phyloP scores from a whole-genome alignment of 805 yeast genomes.

The Candida ovalis region DNA sequence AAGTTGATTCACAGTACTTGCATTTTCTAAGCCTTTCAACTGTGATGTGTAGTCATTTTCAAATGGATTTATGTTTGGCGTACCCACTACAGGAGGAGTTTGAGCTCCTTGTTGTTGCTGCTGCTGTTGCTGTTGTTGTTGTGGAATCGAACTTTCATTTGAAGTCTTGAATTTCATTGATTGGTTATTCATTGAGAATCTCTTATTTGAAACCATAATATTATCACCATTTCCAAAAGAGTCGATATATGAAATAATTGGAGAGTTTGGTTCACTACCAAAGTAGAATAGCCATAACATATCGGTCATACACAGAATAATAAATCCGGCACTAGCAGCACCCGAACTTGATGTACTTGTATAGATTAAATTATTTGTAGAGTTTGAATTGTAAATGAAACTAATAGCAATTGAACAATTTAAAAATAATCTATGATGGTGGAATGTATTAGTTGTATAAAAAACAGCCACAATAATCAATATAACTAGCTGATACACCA shows the following conservation, averaged over 20 bases:
- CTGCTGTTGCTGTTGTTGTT: constrained; percentile 2
- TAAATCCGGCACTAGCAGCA: constrained; percentile 92
- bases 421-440: constrained; percentile 59
- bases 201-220: constrained; percentile 17
- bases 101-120: background rate
- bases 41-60: constrained; percentile 30
- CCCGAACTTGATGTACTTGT: constrained; percentile 57
- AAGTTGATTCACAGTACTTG: constrained; percentile 12
- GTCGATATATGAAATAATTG: constrained; percentile 79
- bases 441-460: constrained; percentile 60
- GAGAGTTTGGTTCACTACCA: constrained; percentile 89
- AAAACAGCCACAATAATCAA: constrained; percentile 47
- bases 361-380: constrained; percentile 78
- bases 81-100: constrained; percentile 4
- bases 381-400: constrained; percentile 78
- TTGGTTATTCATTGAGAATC: background rate
- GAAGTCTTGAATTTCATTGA: background rate
- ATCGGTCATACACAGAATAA: constrained; percentile 76
- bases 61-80: constrained; percentile 18
- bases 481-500: constrained; percentile 70
- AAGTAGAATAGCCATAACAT: constrained; percentile 82
- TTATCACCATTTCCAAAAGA: constrained; percentile 57
- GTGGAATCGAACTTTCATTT: constrained; percentile 9
- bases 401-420: constrained; percentile 64
- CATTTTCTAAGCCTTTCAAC: constrained; percentile 36